A percentile compares a stretch with the other conserved stretches of the same genome.
Evolutionary conservation across 495 filamentous ascomycete genomes (phyloP).

Genomic region (Penicillium angulare): DNA sequence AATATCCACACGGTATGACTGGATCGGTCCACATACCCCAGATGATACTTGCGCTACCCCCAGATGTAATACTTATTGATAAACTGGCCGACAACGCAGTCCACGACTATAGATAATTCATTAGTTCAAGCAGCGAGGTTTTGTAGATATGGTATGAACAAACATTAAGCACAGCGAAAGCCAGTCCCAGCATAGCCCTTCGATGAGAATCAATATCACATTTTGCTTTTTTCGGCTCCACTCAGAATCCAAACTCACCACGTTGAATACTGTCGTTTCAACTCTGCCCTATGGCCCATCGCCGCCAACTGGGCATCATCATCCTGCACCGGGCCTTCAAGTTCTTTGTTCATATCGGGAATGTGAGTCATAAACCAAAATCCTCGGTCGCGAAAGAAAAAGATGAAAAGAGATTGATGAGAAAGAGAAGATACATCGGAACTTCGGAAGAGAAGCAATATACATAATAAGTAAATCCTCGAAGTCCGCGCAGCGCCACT

Average conservation of each 20-base stretch:
- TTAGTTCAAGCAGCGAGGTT: neutral
- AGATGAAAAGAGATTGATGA: neutral
- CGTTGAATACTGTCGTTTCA: constrained; percentile 53
- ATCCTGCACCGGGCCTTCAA: constrained; percentile 19
- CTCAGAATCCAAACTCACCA: constrained; percentile 17
- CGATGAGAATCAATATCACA: neutral
- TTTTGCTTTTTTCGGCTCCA: neutral
- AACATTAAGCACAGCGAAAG: constrained; percentile 47
- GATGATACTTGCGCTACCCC: constrained; percentile 44
- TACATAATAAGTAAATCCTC: constrained; percentile 7
- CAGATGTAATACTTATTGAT: constrained; percentile 44
- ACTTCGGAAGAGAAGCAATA: neutral
- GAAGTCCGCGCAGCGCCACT: neutral
- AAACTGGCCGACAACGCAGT: constrained; percentile 45
- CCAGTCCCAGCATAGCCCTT: constrained; percentile 46
- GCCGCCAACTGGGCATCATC: constrained; percentile 51
- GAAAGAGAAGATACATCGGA: neutral
- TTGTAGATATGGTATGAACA: constrained; percentile 1
- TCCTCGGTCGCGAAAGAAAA: neutral
- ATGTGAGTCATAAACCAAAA: neutral
- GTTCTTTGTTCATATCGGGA: constrained; percentile 19
- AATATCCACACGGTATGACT: neutral
- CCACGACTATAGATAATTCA: constrained; percentile 36
- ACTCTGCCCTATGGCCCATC: constrained; percentile 60
- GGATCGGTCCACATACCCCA: constrained; percentile 33